Base-by-base conservation (phyloP, 805 yeast genomes). In the Starmerella floricola region DNA sequence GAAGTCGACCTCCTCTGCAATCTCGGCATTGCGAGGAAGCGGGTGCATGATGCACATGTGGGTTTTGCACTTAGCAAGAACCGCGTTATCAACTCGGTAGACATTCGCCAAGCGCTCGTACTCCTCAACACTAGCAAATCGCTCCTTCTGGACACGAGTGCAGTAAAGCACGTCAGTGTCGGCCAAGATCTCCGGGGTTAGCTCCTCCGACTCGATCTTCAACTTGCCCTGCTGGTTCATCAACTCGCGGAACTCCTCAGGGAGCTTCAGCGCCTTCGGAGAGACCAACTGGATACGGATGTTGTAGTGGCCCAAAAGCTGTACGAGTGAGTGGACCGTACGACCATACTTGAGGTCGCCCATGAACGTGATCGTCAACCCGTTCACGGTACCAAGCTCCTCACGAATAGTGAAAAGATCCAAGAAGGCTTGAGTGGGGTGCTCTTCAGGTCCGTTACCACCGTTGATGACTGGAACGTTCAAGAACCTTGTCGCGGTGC, bases 21-120 rank as follows among this genome's bases (percentile, higher is more conserved):
- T 88, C 68, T 91, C 99, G 57, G 77, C 80, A 52, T 85, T 87
- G 66, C 99, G 82, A 62, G 99, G 99, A 57, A 91, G 75, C 62
- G 99, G 99, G 63, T 91, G 99, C 94, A 91, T 80, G 51, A 91
- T 81, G 64, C 95, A 85, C 97, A 91, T 91, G 67, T 91, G 95
- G 63, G 85, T 86, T 69, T 93, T 91, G 55, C 98, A 97, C 63
- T 81, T 78, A 24, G 85, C 72, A 61, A 91, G 73, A 48, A 88
- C 81, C 66, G 73, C 79, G 74, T 88, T 88, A 68, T 91, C 95
- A 47, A 91, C 91, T 59, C 85, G 74, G 65, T 86, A 91, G 10
- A 83, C 72, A 62, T 88, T 94, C 73, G 86, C 87, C 60, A 88
- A 75, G 59, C 88, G 73, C 63, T 80, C 79, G 66, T 85, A 91